Percentiles rank a stretch among this genome's conserved stretches.
Conservation (phyloP, 768 basidiomycete genomes). For the Pholiota molesta region DNA sequence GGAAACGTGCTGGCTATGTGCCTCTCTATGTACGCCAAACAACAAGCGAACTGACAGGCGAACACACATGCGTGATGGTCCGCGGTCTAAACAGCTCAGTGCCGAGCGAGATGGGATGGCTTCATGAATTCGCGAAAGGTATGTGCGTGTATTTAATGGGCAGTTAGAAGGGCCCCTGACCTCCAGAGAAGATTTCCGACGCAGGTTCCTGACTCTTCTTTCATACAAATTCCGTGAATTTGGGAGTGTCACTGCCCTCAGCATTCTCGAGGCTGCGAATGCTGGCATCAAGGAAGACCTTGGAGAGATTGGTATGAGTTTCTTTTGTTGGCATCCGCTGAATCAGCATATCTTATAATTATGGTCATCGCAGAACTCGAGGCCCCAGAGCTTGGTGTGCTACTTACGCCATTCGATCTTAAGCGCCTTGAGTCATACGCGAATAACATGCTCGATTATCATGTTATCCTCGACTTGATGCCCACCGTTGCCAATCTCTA, state of each 20-base stretch:
- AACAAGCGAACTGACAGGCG: conserved; percentile 92
- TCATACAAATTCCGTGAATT: conserved; percentile 97
- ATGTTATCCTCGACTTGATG: conserved; percentile 91
- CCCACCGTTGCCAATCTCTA: conserved; percentile 81
- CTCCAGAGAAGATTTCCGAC: conserved; percentile 76
- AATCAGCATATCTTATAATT: not conserved
- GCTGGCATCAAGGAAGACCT: conserved; percentile 53
- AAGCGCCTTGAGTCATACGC: conserved; percentile 96
- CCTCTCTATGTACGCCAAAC: conserved; percentile 95
- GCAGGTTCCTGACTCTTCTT: conserved; percentile 84
- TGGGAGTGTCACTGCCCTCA: conserved; percentile 83
- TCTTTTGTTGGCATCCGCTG: not conserved
- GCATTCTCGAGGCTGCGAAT: conserved; percentile 86
- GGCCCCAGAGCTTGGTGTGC: conserved; percentile 49
- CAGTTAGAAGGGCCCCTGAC: not conserved
- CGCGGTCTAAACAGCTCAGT: conserved; percentile 74
- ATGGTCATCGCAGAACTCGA: conserved; percentile 30
- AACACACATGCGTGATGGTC: conserved; percentile 96
- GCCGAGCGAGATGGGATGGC: conserved; percentile 73
- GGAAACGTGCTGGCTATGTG: conserved; percentile 92
- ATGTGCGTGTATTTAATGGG: conserved; percentile 14
- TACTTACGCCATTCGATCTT: conserved; percentile 90
- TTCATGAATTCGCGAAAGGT: conserved; percentile 89
- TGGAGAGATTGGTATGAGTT: conserved; percentile 36
- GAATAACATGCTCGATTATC: conserved; percentile 95